Percentiles rank a stretch among this genome's conserved stretches.
Conservation (phyloP, 192 early-diverging fungal species). For the Gonapodya prolifera region DNA sequence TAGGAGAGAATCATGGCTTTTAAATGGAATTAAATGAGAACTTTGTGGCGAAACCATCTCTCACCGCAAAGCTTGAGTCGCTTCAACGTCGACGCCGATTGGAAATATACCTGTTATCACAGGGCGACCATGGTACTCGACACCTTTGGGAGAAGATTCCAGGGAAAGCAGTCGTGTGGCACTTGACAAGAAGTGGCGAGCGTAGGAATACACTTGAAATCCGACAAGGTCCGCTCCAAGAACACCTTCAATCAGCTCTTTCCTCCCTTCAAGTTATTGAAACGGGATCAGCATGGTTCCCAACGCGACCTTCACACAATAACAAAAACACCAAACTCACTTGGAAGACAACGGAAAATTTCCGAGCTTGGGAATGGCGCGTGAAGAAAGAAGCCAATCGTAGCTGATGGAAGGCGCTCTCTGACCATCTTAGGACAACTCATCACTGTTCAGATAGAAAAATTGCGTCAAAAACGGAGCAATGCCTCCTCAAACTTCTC, state of each 20-base stretch:
- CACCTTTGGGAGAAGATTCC: conserved; percentile 78
- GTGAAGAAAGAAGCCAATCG: conserved; percentile 45
- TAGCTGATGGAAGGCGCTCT: conserved; percentile 20
- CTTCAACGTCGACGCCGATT: conserved; percentile 89
- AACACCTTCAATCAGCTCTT: conserved; percentile 72
- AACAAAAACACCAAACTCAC: conserved; percentile 17
- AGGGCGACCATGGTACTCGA: conserved; percentile 63
- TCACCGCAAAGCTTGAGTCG: conserved; percentile 29
- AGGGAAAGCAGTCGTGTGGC: conserved; percentile 90
- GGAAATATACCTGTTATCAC: conserved; percentile 85
- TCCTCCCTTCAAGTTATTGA: conserved; percentile 46
- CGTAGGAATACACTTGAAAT: conserved; percentile 95
- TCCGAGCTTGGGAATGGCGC: conserved; percentile 44
- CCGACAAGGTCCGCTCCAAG: conserved; percentile 87
- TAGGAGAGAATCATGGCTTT: neutral
- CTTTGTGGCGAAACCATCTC: neutral
- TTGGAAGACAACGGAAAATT: conserved; percentile 43
- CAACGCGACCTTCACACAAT: conserved; percentile 5
- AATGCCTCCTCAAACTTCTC: no score
- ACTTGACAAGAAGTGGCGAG: conserved; percentile 76
- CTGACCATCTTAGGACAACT: conserved; percentile 31
- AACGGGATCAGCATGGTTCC: conserved; percentile 3
- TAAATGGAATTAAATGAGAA: neutral
- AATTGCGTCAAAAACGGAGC: no score
- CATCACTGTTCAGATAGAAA: no score